Evolutionary conservation across 129 eudicot species (phyloP).

Genomic region (Artemisia tridentata): DNA sequence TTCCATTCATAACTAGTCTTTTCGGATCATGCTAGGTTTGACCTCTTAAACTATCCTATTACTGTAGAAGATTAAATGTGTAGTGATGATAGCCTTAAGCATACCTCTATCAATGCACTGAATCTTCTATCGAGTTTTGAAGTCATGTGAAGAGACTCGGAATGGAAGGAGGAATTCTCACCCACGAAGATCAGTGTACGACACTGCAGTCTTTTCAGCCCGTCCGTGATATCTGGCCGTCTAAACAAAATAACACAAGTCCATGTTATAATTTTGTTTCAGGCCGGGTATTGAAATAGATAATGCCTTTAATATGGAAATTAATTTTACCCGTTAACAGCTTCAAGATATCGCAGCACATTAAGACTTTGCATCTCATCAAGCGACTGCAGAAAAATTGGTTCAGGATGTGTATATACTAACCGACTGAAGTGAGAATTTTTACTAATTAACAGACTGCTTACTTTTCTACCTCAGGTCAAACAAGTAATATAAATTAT

Average conservation of each 20-base stretch:
- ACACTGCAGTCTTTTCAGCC: slow-evolving; percentile 62
- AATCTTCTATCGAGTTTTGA: slow-evolving; percentile 85
- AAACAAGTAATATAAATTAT: background rate
- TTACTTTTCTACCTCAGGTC: background rate
- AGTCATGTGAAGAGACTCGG: slow-evolving; percentile 79
- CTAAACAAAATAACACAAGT: slow-evolving; percentile 26
- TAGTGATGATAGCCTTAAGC: background rate
- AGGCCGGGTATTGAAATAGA: background rate
- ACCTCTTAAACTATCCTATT: background rate
- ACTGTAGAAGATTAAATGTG: background rate
- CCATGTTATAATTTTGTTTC: background rate
- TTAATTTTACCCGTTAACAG: slow-evolving; percentile 55
- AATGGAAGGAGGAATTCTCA: slow-evolving; percentile 79
- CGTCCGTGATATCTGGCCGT: slow-evolving; percentile 69
- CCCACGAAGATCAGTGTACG: slow-evolving; percentile 79
- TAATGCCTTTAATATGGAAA: background rate
- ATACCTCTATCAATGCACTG: slow-evolving; percentile 87
- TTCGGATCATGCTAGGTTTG: background rate
- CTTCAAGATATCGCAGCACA: slow-evolving; percentile 66
- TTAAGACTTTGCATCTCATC: slow-evolving; percentile 76
- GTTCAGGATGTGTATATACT: background rate
- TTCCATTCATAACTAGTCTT: background rate
- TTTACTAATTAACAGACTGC: background rate
- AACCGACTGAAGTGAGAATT: background rate
- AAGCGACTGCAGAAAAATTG: slow-evolving; percentile 49